phyloP scores from a whole-genome alignment of 306 rosid genomes.

The Prunus mongolica region DNA sequence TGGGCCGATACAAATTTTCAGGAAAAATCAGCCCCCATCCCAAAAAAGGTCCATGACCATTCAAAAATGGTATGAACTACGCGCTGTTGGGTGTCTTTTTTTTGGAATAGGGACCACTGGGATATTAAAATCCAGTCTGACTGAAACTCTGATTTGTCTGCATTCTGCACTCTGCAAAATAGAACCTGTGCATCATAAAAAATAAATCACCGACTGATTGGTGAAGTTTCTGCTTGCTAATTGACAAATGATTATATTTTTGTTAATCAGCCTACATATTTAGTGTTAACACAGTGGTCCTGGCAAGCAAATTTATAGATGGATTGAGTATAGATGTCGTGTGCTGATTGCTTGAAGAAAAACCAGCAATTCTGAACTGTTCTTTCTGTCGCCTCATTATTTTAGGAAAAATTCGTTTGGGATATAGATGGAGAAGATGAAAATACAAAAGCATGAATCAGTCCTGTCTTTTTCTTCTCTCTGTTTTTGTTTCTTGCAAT shows the following conservation, averaged over 20 bases:
- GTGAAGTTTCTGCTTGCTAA: not conserved
- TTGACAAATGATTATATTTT: not conserved
- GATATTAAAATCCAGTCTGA: conserved; percentile 5
- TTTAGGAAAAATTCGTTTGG: no score
- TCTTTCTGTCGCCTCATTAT: no score
- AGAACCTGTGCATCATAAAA: conserved; percentile 8
- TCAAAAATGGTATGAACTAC: not conserved
- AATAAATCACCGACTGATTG: not conserved
- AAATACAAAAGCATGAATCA: no score
- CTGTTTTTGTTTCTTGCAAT: not conserved
- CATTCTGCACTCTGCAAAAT: not conserved
- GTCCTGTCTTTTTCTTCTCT: no score
- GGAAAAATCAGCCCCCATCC: not conserved
- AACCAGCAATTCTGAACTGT: not conserved
- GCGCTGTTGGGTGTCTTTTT: not conserved
- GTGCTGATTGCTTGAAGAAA: conserved; percentile 13
- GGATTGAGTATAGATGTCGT: not conserved
- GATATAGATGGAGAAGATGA: no score
- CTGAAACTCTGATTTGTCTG: not conserved
- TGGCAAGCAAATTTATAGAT: conserved; percentile 8
- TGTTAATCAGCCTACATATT: conserved; percentile 7
- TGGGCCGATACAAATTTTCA: not conserved
- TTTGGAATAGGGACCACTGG: conserved; percentile 12
- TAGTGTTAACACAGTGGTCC: not conserved
- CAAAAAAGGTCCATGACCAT: not conserved